Conservation (phyloP, 139 green algal species). For the Chlorella sp. region DNA sequence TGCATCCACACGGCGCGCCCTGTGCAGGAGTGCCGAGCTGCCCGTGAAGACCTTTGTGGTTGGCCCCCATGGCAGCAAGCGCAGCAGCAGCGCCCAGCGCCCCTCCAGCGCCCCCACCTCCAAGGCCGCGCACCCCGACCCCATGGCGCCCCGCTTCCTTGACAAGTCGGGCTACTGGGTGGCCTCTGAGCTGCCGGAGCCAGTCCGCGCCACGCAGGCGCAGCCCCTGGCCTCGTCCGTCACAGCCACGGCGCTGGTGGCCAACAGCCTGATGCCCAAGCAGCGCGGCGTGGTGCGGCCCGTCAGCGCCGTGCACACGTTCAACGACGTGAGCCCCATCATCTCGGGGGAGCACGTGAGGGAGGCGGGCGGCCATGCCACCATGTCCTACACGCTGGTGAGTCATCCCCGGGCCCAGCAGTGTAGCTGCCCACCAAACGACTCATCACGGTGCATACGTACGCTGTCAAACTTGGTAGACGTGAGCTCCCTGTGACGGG, state of each 20-base stretch:
- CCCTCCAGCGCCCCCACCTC: too few species aligned
- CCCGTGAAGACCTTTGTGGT: background rate
- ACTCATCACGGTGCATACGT: too few species aligned
- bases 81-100: too few species aligned
- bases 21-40: background rate
- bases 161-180: background rate
- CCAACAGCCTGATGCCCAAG: background rate
- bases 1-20: too few species aligned
- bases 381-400: background rate
- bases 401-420: too few species aligned
- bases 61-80: background rate
- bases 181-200: background rate
- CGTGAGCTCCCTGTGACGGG: too few species aligned
- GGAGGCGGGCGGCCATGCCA: background rate
- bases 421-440: too few species aligned
- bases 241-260: background rate
- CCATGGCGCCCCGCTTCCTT: background rate
- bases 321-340: conserved; percentile 10
- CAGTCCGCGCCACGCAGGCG: background rate
- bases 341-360: conserved; percentile 1
- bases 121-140: background rate
- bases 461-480: too few species aligned
- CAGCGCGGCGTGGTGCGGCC: conserved; percentile 1
- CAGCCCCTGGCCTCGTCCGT: background rate
- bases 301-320: conserved; percentile 9